phyloP scores from a whole-genome alignment of 108 stramenopile genomes.

The Cyclotella choctawhatcheeana region DNA sequence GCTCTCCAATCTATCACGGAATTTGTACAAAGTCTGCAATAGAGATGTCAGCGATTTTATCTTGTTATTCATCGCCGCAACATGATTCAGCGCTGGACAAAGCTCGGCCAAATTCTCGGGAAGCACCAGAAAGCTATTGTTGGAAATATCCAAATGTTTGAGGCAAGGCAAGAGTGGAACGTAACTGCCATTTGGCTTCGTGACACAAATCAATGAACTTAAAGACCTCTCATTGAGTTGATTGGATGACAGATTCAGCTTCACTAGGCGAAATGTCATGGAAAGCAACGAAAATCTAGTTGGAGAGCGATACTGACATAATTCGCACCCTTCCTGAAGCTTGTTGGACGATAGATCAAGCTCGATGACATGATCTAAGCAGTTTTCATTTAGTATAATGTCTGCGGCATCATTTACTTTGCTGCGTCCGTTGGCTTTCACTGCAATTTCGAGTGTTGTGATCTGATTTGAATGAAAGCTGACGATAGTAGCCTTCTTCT shows the following conservation, averaged over 20 bases:
- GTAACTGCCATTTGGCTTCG: background rate
- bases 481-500: constrained; percentile 35
- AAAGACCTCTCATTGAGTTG: constrained; percentile 35
- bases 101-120: constrained; percentile 9
- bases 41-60: constrained; percentile 32
- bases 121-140: constrained; percentile 38
- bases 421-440: background rate
- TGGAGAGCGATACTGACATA: constrained; percentile 1
- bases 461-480: constrained; percentile 38
- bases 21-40: constrained; percentile 27
- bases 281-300: constrained; percentile 21
- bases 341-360: constrained; percentile 42
- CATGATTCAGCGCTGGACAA: constrained; percentile 25
- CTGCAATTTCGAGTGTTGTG: constrained; percentile 3
- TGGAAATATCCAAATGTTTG: constrained; percentile 35
- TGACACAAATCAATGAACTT: background rate
- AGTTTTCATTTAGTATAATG: background rate
- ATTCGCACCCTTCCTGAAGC: constrained; percentile 39
- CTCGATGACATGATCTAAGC: constrained; percentile 28
- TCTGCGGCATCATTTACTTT: constrained; percentile 5
- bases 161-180: constrained; percentile 14
- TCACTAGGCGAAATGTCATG: constrained; percentile 14
- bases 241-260: constrained; percentile 38
- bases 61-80: constrained; percentile 25
- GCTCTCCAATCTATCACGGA: constrained; percentile 23